Conservation (phyloP, 768 basidiomycete species). For the Tylopilus cervinicoccineus region DNA sequence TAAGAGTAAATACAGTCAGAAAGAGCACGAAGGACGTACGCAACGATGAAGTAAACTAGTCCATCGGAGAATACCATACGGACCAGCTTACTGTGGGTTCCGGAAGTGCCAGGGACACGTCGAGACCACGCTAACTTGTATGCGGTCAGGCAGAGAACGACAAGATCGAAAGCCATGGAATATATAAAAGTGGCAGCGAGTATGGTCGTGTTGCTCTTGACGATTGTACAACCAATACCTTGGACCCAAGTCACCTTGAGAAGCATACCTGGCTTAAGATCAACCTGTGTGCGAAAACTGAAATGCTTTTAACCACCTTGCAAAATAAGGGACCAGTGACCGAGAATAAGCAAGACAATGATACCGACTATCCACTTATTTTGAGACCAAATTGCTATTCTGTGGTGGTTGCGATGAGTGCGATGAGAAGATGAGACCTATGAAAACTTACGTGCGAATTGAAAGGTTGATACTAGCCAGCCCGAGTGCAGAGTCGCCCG, state of each 20-base stretch:
- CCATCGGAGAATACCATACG: conserved; percentile 69
- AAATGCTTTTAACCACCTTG: conserved; percentile 41
- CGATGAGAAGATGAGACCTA: neutral
- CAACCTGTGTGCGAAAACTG: neutral
- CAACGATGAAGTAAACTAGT: conserved; percentile 71
- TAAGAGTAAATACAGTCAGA: conserved; percentile 26
- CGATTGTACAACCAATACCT: conserved; percentile 49
- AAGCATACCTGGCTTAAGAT: conserved; percentile 44
- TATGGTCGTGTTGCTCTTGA: conserved; percentile 55
- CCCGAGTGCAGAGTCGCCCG: conserved; percentile 41
- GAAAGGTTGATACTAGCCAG: conserved; percentile 46
- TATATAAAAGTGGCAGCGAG: conserved; percentile 73
- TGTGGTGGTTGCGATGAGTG: conserved; percentile 20
- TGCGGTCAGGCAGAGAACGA: conserved; percentile 55
- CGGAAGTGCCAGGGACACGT: conserved; percentile 13
- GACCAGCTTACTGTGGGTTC: conserved; percentile 44
- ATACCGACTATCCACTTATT: conserved; percentile 47
- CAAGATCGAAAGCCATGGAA: conserved; percentile 69
- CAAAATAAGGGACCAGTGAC: conserved; percentile 68
- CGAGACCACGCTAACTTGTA: conserved; percentile 47
- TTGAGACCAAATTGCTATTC: conserved; percentile 65
- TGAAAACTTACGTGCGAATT: conserved; percentile 37
- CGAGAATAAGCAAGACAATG: conserved; percentile 54
- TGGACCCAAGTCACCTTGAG: conserved; percentile 54
- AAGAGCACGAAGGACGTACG: conserved; percentile 38